A percentile compares a stretch with the other conserved stretches of the same genome.
Conservation (phyloP, 1,139 yeast genomes). For the Eremothecium coryli region DNA sequence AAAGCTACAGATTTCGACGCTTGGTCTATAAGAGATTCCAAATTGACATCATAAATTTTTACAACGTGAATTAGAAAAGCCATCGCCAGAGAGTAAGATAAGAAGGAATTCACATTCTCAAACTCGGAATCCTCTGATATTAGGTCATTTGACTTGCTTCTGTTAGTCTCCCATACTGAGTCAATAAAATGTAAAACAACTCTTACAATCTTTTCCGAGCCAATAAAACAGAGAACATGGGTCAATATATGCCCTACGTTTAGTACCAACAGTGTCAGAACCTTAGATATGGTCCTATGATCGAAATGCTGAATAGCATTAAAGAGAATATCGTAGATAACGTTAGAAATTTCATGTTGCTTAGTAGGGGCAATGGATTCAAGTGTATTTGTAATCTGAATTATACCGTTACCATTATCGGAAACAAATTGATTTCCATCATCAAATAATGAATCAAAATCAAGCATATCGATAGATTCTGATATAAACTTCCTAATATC, state of each 20-base stretch:
- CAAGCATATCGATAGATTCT: constrained; percentile 42
- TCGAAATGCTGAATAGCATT: constrained; percentile 33
- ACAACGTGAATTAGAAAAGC: constrained; percentile 18
- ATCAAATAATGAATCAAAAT: constrained; percentile 44
- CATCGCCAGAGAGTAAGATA: constrained; percentile 24
- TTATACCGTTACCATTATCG: constrained; percentile 29
- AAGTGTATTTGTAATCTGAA: constrained; percentile 33
- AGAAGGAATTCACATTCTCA: constrained; percentile 19
- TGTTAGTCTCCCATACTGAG: constrained; percentile 16
- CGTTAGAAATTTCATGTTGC: constrained; percentile 34
- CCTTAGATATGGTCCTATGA: constrained; percentile 19
- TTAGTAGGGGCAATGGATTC: constrained; percentile 37
- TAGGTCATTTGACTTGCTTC: constrained; percentile 11
- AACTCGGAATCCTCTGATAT: constrained; percentile 20
- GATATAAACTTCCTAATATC: constrained; percentile 28
- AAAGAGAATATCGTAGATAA: constrained; percentile 33
- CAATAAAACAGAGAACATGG: constrained; percentile 19
- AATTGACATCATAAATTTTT: constrained; percentile 18
- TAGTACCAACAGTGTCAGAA: constrained; percentile 22
- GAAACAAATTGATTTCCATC: constrained; percentile 7
- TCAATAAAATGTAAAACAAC: constrained; percentile 23
- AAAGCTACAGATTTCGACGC: constrained; percentile 21
- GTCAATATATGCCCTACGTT: constrained; percentile 27
- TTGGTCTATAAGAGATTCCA: constrained; percentile 16
- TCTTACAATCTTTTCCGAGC: constrained; percentile 17